phyloP scores from a whole-genome alignment of 225 moss, liverwort and hornwort genomes.

The Polytrichum commune region DNA sequence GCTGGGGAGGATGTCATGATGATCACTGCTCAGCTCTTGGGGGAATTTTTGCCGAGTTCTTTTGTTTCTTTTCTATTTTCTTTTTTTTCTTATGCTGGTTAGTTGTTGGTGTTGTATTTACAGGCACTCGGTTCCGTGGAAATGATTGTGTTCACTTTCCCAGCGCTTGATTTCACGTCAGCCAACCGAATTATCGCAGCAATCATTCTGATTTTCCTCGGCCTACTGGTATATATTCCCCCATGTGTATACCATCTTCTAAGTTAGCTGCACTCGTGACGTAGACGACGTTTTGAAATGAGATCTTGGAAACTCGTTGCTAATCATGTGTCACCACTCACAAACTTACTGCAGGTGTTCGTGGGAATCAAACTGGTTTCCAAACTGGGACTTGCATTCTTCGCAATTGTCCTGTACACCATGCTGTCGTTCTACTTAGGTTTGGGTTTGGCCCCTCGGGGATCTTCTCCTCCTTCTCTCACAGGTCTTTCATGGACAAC shows the following conservation, averaged over 20 bases:
- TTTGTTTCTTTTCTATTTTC: not conserved
- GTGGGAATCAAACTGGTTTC: slow-evolving; percentile 93
- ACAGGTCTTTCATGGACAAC: slow-evolving; percentile 94
- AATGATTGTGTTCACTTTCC: slow-evolving; percentile 86
- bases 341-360: slow-evolving; percentile 57
- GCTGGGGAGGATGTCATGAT: too few relatives aligned
- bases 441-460: slow-evolving; percentile 69
- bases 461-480: slow-evolving; percentile 45
- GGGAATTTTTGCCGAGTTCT: too few relatives aligned
- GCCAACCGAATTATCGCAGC: slow-evolving; percentile 79
- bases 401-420: slow-evolving; percentile 75
- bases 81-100: not conserved
- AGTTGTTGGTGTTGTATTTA: slow-evolving; percentile 5
- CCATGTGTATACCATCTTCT: too few relatives aligned
- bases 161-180: slow-evolving; percentile 57
- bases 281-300: too few relatives aligned
- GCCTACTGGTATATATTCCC: slow-evolving; percentile 31
- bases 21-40: too few relatives aligned
- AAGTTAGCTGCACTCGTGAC: too few relatives aligned
- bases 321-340: not conserved
- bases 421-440: slow-evolving; percentile 93
- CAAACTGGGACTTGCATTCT: slow-evolving; percentile 78
- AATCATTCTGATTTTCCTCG: slow-evolving; percentile 42
- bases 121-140: slow-evolving; percentile 95
- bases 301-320: too few relatives aligned